Evolutionary conservation across 2,329 filamentous ascomycete genomes (phyloP), one percentile per base, ranked within the genome.

Genomic region (Cercospora janseana): DNA sequence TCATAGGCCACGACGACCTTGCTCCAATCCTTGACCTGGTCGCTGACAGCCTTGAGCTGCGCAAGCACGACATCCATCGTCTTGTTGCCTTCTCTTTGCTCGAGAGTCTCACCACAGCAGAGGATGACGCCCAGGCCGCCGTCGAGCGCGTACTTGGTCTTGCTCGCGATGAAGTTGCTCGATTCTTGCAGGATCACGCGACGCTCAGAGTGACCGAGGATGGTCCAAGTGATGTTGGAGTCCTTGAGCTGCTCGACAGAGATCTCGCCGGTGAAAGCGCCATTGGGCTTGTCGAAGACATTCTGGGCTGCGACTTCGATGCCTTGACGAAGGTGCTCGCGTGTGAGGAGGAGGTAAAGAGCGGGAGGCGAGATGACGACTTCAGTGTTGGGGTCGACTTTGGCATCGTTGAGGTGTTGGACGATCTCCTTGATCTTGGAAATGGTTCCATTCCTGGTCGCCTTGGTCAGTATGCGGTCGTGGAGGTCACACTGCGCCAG

Each of bases 1-100:
- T 98, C 93, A 75, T 98, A 98, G 67, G 93, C 93, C 66, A 98
- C 81, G 70, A 98, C 93, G 60, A 98, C 82, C 79, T 93, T 93
- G 67, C 78, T 81, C 93, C 93, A 98, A 77, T 95, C 88, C 65
- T 82, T 76, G 68, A 88, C 76, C 77, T 86, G 79, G 71, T 90
- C 85, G 49, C 82, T 81, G 59, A 92, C 88, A 60, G 90, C 90
- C 58, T 83, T 80, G 64, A 98, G 82, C 79, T 98, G 93, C 60
- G 75, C 76, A 63, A 87, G 93, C 66, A 94, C 87, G 57, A 93
- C 86, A 43, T 88, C 82, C 67, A 94, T 86, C 59, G 92, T 97
- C 79, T 88, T 85, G 71, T 80, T 79, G 57, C 81, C 79, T 79
- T 96, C 91, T 62, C 92, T 86, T 78, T 95, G 85, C 81, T 95